Evolutionary conservation across 2,329 filamentous ascomycete species (phyloP).

Genomic region (Rhynchosporium graminicola): DNA sequence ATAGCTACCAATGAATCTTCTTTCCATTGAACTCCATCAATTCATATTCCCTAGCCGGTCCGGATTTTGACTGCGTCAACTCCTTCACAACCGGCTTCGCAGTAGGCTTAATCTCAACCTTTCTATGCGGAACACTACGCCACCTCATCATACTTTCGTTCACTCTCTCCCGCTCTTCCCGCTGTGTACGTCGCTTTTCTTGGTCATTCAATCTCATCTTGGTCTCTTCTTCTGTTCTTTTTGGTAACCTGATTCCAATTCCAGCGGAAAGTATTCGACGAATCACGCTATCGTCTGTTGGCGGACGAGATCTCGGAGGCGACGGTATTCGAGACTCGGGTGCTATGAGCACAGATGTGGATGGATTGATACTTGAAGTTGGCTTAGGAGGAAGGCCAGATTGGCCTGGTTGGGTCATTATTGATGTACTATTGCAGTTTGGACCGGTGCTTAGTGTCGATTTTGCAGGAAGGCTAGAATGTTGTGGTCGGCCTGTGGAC

Average conservation of each 20-base stretch:
- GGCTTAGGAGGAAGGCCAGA: not conserved
- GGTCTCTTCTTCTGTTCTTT: constrained; percentile 8
- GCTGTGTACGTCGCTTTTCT: constrained; percentile 5
- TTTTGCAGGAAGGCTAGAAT: not conserved
- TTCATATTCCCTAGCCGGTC: not conserved
- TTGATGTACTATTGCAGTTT: not conserved
- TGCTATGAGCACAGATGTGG: not conserved
- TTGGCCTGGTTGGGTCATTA: too few relatives aligned
- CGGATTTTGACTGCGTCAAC: not conserved
- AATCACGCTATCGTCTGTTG: not conserved
- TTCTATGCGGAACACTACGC: not conserved
- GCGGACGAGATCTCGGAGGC: not conserved
- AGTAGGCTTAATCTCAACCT: not conserved
- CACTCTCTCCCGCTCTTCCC: constrained; percentile 9
- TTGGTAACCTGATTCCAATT: not conserved
- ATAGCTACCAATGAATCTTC: not conserved
- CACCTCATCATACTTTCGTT: not conserved
- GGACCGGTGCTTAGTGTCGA: not conserved
- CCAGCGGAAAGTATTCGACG: constrained; percentile 7
- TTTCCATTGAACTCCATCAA: not conserved
- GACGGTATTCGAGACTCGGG: not conserved
- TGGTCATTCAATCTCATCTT: constrained; percentile 1
- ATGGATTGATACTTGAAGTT: not conserved
- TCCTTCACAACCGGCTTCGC: not conserved
- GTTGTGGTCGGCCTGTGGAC: not conserved